Evolutionary conservation across 306 rosid genomes (phyloP), one percentile per base, ranked within the genome.

Genomic region (Nissolia schottii): DNA sequence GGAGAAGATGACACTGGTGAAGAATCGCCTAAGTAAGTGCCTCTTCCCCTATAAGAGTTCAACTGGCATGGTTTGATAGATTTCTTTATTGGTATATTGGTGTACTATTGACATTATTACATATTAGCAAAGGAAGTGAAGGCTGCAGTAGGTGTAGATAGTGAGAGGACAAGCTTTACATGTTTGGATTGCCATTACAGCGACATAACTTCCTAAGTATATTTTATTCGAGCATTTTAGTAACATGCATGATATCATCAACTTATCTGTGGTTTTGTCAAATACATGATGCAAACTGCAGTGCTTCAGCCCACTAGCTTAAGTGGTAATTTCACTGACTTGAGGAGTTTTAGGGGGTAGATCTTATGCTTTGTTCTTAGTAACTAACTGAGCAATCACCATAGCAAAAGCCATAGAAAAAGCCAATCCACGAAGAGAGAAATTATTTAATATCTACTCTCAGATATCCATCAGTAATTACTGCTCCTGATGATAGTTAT

Each of bases 1-100:
- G 99, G 99, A 67, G 99, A 94, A 80, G 97, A 87, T 71, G 99
- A 94, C 83, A 91, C 84, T 0, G 99, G 96, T 50, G 97, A 94
- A 87, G 93, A 88, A 81, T 91, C 87, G 18, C 99, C 99, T 18
- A 89, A 84, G 97, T 89, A 79, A 84, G 88, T 81, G 70, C 28
- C 31, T 29, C 24, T 23, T 45, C 55, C 50, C 38, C 9, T 63
- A 46, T 3, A 74, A 54, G 43, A 63, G 71, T 49, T 45, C 64
- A 38, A 49, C 19, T 37, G 12, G 16, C 5, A 37, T 67, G 25
- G 23, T 46, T 74, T 69, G 49, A 13, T 70, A 7, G 58, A 41
- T 70, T 56, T 78, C 51, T 55, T 4, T n/a, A 3, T 28, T 13
- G 16, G 50, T n/a, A 6, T 40, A 50, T 45, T 45, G 19, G 67